phyloP scores from a whole-genome alignment of 805 yeast genomes.

The Phaffomyces opuntiae region DNA sequence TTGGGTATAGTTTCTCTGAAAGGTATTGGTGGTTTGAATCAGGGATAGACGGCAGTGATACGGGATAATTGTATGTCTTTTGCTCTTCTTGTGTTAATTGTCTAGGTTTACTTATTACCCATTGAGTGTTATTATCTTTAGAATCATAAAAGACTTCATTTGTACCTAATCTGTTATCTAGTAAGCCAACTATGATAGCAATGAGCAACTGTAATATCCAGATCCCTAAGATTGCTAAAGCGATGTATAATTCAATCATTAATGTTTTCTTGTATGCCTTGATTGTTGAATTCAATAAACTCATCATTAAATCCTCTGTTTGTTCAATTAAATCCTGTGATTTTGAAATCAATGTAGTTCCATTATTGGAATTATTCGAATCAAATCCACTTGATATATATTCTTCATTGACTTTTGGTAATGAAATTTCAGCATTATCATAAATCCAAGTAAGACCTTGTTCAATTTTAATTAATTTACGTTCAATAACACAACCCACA shows the following conservation, averaged over 20 bases:
- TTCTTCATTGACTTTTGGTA: conserved; percentile 44
- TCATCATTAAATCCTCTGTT: conserved; percentile 20
- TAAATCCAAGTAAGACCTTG: conserved; percentile 76
- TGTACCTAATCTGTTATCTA: conserved; percentile 1
- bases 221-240: conserved; percentile 34
- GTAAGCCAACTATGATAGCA: conserved; percentile 22
- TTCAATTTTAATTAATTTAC: conserved; percentile 60
- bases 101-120: conserved; percentile 15
- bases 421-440: conserved; percentile 46
- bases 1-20: too few species aligned
- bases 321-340: conserved; percentile 11
- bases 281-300: conserved; percentile 24
- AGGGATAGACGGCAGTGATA: conserved; percentile 6
- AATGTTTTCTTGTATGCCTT: conserved; percentile 30
- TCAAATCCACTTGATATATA: conserved; percentile 21
- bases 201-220: conserved; percentile 43
- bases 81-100: conserved; percentile 13
- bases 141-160: not conserved
- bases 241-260: conserved; percentile 39
- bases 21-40: too few species aligned
- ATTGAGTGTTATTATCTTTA: not conserved
- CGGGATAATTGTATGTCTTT: conserved; percentile 16
- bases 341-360: conserved; percentile 1
- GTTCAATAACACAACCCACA: conserved; percentile 73
- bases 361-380: conserved; percentile 4